phyloP scores from a whole-genome alignment of 1,139 yeast genomes.

The Candida albicans region DNA sequence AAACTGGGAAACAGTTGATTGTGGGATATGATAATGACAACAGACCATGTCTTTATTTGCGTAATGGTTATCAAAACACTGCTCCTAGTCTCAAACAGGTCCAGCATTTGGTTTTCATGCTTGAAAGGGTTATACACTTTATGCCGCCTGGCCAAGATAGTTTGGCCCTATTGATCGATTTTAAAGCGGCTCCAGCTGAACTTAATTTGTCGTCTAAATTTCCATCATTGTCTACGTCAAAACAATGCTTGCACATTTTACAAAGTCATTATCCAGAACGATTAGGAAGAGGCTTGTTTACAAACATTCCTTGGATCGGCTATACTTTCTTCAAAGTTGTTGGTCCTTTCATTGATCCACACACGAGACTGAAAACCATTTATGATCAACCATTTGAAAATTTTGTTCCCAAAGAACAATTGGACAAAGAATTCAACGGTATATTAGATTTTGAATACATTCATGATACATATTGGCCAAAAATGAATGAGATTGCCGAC shows the following conservation, averaged over 20 bases:
- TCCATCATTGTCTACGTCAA: slow-evolving; percentile 50
- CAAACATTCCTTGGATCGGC: slow-evolving; percentile 91
- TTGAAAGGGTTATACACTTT: slow-evolving; percentile 84
- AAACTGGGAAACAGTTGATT: slow-evolving; percentile 85
- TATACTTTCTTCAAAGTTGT: slow-evolving; percentile 87
- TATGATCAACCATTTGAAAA: slow-evolving; percentile 85
- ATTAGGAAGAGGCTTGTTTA: slow-evolving; percentile 83
- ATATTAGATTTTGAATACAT: slow-evolving; percentile 75
- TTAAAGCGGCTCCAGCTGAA: slow-evolving; percentile 58
- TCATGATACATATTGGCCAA: slow-evolving; percentile 82
- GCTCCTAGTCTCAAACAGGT: slow-evolving; percentile 84
- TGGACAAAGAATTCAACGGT: slow-evolving; percentile 86
- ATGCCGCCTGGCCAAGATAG: slow-evolving; percentile 98
- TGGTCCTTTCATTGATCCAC: slow-evolving; percentile 92
- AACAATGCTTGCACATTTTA: slow-evolving; percentile 80
- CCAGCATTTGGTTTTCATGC: slow-evolving; percentile 86
- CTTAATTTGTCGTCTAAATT: slow-evolving; percentile 42
- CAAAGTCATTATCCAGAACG: slow-evolving; percentile 97
- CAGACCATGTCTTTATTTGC: slow-evolving; percentile 85
- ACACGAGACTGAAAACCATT: slow-evolving; percentile 87
- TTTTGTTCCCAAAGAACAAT: slow-evolving; percentile 77
- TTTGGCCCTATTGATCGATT: slow-evolving; percentile 84
- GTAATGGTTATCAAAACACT: slow-evolving; percentile 94
- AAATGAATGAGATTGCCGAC: slow-evolving; percentile 57
- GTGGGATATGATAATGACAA: slow-evolving; percentile 86